Base-by-base conservation (phyloP, 768 basidiomycete genomes). In the Mycena maculata region DNA sequence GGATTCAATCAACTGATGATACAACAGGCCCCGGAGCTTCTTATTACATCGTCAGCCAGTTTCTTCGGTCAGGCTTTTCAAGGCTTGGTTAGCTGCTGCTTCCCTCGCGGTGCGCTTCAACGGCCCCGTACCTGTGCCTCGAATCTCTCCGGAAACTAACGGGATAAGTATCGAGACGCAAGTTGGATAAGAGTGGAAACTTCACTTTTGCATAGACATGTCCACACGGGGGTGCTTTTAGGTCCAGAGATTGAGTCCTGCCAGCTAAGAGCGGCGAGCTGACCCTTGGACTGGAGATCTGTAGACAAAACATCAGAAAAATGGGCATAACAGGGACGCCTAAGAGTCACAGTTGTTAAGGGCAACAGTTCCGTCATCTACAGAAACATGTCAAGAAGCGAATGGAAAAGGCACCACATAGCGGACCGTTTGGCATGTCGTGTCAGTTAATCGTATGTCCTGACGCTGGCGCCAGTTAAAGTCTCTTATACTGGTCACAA, bases 191-290 rank as follows among this genome's bases (percentile, higher is more conserved):
- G n/a, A 22, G 23, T n/a, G 36, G n/a, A 12, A 30, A 68, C 9
- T 74, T 71, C 68, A 89, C 91, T 84, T 82, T 88, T 90, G 76
- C 90, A 91, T 7, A 83, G 69, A 3, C 80, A 83, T 2, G 81
- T 89, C 90, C 90, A 92, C 41, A 75, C 72, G 8, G 84, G 85
- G 4, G 75, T 77, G 59, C 88, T 82, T 15, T 76, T 76, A 0
- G 81, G 80, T 0, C 88, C 89, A 12, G 75, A 75, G 7, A 71
- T 73, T 0, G 78, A 80, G 49, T 90, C 87, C 23, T 80, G 72
- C 88, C 89, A 92, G 70, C 83, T 87, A 30, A 91, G 80, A 30
- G 84, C 72, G 20, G 83, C 62, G 38, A 80, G 72, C 36, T 78
- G 77, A 16, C 80, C 78, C 42, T 74, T 77, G n/a, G 76, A 77